Evolutionary conservation across 805 yeast species (phyloP).

Genomic region (Kluyveromyces siamensis): DNA sequence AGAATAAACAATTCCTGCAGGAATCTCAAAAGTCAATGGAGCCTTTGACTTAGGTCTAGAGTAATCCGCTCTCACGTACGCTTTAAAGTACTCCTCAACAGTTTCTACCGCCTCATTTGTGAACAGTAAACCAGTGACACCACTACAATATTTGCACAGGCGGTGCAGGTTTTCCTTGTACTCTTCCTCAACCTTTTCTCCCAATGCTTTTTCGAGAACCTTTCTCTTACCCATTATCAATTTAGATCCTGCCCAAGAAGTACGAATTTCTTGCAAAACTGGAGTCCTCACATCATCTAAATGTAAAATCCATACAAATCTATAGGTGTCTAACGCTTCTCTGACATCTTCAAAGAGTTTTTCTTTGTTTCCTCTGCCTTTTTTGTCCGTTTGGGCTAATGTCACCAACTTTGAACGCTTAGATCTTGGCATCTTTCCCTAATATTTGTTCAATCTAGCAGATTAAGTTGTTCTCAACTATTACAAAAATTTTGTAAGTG

Average conservation of each 20-base stretch:
- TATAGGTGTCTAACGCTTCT: constrained; percentile 64
- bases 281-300: constrained; percentile 94
- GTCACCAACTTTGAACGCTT: constrained; percentile 94
- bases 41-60: constrained; percentile 83
- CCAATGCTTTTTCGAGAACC: constrained; percentile 87
- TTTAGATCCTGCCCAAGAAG: constrained; percentile 88
- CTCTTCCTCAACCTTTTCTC: constrained; percentile 81
- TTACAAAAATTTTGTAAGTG: too few species aligned
- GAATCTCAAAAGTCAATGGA: constrained; percentile 76
- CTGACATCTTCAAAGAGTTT: constrained; percentile 87
- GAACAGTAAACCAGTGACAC: constrained; percentile 80
- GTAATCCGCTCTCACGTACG: constrained; percentile 72
- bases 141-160: constrained; percentile 53
- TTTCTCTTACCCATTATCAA: constrained; percentile 86
- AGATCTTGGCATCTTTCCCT: constrained; percentile 78
- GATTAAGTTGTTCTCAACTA: too few species aligned
- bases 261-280: constrained; percentile 85
- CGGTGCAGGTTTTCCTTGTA: constrained; percentile 75
- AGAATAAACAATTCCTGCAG: constrained; percentile 86
- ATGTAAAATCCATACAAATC: constrained; percentile 75
- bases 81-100: constrained; percentile 79
- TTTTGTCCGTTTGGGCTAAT: constrained; percentile 91
- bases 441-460: too few species aligned
- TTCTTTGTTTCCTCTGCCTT: constrained; percentile 87
- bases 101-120: constrained; percentile 83